A percentile compares a stretch with the other conserved stretches of the same genome.
Conservation (phyloP, 1,284 basidiomycete species). For the Spongispora temasekensis region DNA sequence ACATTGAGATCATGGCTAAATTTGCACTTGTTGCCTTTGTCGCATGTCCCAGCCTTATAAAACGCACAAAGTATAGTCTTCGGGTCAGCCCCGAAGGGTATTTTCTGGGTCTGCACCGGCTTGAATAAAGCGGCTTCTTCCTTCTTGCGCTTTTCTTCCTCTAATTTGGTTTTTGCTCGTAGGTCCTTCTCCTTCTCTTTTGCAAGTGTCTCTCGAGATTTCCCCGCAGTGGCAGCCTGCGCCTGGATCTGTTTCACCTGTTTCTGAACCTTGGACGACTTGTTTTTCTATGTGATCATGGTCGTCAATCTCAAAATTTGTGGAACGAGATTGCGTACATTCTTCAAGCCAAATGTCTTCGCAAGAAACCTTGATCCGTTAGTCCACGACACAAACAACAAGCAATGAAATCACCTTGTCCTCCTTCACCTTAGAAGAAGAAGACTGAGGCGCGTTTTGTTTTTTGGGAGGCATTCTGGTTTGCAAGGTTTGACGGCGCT, state of each 20-base stretch:
- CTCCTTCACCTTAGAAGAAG: conserved; percentile 66
- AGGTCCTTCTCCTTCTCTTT: conserved; percentile 85
- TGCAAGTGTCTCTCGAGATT: conserved; percentile 75
- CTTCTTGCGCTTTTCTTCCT: conserved; percentile 84
- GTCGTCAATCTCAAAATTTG: conserved; percentile 7
- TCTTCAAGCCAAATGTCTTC: conserved; percentile 93
- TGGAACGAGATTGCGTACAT: conserved; percentile 52
- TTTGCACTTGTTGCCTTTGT: conserved; percentile 93
- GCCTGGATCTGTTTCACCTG: conserved; percentile 79
- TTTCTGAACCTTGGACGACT: conserved; percentile 91
- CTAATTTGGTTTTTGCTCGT: conserved; percentile 74
- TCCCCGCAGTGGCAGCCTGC: conserved; percentile 71
- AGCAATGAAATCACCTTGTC: conserved; percentile 61
- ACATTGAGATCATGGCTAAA: conserved; percentile 93
- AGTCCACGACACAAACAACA: conserved; percentile 21
- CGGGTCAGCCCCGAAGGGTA: conserved; percentile 95
- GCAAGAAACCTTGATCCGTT: conserved; percentile 35
- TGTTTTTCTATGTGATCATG: conserved; percentile 74
- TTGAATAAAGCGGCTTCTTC: conserved; percentile 83
- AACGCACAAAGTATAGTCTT: conserved; percentile 89
- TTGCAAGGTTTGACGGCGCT: neutral
- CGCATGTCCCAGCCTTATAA: conserved; percentile 87
- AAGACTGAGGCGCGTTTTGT: conserved; percentile 42
- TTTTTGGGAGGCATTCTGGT: conserved; percentile 72
- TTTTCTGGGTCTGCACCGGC: conserved; percentile 81